Conservation (phyloP, 2,329 filamentous ascomycete species). For the Plenodomus lindquistii region DNA sequence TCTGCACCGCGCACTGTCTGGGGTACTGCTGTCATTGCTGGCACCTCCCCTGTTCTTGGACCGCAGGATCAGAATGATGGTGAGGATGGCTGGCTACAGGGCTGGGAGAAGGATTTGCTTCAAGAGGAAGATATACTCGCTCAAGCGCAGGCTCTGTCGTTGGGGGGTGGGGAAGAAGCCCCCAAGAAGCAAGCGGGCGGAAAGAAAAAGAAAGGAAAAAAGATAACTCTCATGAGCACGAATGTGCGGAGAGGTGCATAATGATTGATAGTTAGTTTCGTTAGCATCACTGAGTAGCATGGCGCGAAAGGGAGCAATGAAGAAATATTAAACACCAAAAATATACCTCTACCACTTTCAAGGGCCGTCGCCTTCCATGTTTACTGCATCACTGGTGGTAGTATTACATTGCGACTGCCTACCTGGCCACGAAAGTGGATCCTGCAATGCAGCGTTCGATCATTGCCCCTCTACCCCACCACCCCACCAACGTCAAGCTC, state of each 20-base stretch:
- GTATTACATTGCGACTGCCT: too few relatives aligned
- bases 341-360: neutral
- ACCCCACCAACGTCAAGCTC: neutral
- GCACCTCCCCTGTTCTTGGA: conserved; percentile 60
- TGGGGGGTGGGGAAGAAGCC: conserved; percentile 32
- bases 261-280: conserved; percentile 15
- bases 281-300: conserved; percentile 28
- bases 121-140: conserved; percentile 60
- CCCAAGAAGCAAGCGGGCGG: conserved; percentile 46
- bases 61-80: conserved; percentile 45
- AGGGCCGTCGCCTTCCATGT: neutral
- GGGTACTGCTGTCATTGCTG: conserved; percentile 74
- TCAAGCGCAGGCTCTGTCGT: conserved; percentile 50
- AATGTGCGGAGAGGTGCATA: conserved; percentile 61
- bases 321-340: neutral
- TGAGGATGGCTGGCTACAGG: conserved; percentile 86
- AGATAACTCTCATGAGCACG: conserved; percentile 71
- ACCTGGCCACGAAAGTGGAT: too few relatives aligned
- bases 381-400: too few relatives aligned
- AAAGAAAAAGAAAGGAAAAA: conserved; percentile 68
- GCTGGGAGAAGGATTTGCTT: conserved; percentile 76
- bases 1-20: conserved; percentile 80
- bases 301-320: conserved; percentile 23
- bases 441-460: too few relatives aligned
- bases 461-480: neutral